phyloP scores from a whole-genome alignment of 345 rosid species.

The Orychophragmus violaceus region DNA sequence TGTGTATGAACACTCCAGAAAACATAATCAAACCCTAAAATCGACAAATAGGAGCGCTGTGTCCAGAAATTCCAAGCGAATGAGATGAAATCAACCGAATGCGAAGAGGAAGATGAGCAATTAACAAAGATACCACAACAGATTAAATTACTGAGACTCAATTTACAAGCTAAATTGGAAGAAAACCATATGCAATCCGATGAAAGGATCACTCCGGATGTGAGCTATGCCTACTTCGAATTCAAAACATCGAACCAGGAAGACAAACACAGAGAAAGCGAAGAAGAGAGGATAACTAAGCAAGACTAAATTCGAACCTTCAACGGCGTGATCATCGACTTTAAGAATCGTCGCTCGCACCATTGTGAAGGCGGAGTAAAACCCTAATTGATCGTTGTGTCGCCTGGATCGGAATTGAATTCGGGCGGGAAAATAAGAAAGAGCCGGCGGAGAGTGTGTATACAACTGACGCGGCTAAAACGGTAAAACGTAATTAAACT shows the following conservation, averaged over 20 bases:
- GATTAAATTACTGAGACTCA: background rate
- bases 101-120: slow-evolving; percentile 3
- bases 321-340: background rate
- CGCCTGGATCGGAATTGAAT: slow-evolving; percentile 8
- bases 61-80: background rate
- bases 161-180: background rate
- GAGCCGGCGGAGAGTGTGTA: background rate
- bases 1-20: background rate
- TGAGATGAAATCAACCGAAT: background rate
- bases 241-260: background rate
- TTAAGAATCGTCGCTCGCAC: background rate
- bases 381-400: slow-evolving; percentile 10
- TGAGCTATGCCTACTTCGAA: slow-evolving; percentile 12
- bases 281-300: background rate
- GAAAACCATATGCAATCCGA: background rate
- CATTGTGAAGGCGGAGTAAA: slow-evolving; percentile 8
- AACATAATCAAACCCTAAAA: background rate
- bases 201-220: background rate
- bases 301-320: slow-evolving; percentile 16
- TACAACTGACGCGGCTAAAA: slow-evolving; percentile 11
- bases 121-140: background rate
- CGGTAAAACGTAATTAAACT: background rate
- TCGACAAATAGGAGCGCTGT: background rate
- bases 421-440: background rate
- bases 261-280: background rate